Evolutionary conservation across 805 yeast species (phyloP), one percentile per base, ranked within the genome.

Genomic region (Sugiyamaella smithiae): DNA sequence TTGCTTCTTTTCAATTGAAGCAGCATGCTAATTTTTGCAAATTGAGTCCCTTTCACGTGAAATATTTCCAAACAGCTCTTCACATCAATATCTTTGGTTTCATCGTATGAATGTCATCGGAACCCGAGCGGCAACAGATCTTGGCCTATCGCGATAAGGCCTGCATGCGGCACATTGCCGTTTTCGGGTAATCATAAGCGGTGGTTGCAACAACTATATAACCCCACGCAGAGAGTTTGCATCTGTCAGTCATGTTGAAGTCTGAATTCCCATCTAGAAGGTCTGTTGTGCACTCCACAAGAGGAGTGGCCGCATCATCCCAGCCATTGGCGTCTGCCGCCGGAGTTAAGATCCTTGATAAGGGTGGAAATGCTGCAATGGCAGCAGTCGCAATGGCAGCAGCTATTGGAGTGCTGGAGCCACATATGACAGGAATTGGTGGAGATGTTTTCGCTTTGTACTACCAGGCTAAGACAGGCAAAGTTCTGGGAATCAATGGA

Each of bases 291-390:
- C 82, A 83, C 62, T 83, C 90, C 2, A 68, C 81, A 16, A 78
- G 77, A 59, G 93, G 90, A 1, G 79, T 86, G 43, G 88, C 84
- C 1, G 76, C 87, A 1, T 81, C 89, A 1, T 72, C 90, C 0
- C 93, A 87, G 65, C 87, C 91, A 2, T 65, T 83, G 43, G 95
- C 93, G 28, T 79, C 80, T 45, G 80, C 85, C 1, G 91, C 89
- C 0, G 90, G 88, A 2, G 63, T 83, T 26, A 74, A 75, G 60
- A 77, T 85, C 29, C 72, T 86, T 24, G 80, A 77, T 20, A 68
- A 70, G 52, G 93, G 95, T 2, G 93, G 95, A 3, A 86, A 86
- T 51, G 74, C 68, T 14, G 70, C 65, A 36, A 71, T 60, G 60
- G 75, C 73, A 12, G 74, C 70, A 23, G 73, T 63, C 41, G 76